Percentiles rank a stretch among this genome's conserved stretches.
Conservation (phyloP, 148 eudicot species). For the Arbutus unedo region DNA sequence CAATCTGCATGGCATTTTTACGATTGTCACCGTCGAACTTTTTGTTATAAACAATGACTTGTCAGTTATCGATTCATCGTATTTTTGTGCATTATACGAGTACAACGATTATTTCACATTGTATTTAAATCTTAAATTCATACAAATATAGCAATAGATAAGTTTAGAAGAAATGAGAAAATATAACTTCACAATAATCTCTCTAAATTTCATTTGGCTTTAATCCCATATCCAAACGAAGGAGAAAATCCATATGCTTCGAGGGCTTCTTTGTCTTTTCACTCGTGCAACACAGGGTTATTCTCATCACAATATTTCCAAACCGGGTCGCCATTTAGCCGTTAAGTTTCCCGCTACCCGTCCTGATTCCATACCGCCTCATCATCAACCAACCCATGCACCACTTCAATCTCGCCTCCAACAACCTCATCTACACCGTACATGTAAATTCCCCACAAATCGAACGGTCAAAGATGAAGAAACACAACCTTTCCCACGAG, state of each 20-base stretch:
- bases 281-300: neutral
- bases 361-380: slow-evolving; percentile 2
- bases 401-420: neutral
- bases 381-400: neutral
- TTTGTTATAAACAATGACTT: too few species aligned
- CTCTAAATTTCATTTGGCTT: too few species aligned
- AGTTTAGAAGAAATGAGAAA: too few species aligned
- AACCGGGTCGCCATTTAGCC: neutral
- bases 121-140: too few species aligned
- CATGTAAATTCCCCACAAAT: neutral
- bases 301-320: neutral
- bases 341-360: neutral
- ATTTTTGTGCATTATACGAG: too few species aligned
- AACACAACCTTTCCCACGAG: neutral
- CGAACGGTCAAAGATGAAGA: neutral
- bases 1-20: too few species aligned
- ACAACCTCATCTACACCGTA: neutral
- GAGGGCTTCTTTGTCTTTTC: neutral
- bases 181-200: too few species aligned
- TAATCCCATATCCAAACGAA: too few species aligned
- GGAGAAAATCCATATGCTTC: neutral
- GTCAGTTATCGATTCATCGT: too few species aligned
- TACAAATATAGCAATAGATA: too few species aligned
- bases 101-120: too few species aligned
- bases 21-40: too few species aligned